Evolutionary conservation across 257 asterid genomes (phyloP), one percentile per base, ranked within the genome.

Genomic region (Penstemon eatonii): DNA sequence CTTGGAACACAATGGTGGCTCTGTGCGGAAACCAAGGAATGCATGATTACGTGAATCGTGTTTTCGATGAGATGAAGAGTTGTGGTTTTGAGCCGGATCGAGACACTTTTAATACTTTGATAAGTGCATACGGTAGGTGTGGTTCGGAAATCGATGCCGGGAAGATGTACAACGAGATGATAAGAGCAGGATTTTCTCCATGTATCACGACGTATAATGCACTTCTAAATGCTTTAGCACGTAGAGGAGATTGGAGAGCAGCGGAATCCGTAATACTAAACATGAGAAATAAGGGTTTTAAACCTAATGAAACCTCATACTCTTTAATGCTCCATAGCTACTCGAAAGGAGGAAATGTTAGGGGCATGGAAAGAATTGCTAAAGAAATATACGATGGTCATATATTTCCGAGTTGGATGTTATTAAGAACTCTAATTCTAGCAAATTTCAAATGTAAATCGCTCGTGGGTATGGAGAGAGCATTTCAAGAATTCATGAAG

Each of bases 1-100:
- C 99, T n/a, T 93, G 99, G 99, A 90, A 90, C 73, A 88, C 96
- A 4, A 77, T 90, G 84, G 95, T 93, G 69, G 84, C 89, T 37
- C 78, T 90, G 85, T 88, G 96, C 74, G 99, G 99, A 15, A 83
- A 75, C 71, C 85, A 57, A 74, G 97, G 99, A 64, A 88, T 87
- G 99, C 89, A 84, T 39, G 80, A 83, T 67, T 73, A 90, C 69
- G 94, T 90, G 56, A 89, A 72, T 69, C 86, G 71, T 9, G 89
- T 90, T 68, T 87, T 93, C 67, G 82, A 76, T 4, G 91, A 87
- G 91, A 93, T 90, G 99, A 89, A 85, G 81, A 87, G 84, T 19
- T 81, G 92, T 38, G 99, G 99, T 41, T 90, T 87, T 69, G 92
- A 93, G 84, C 99, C 99, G 7, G 89, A 89, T 49, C 75, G 97